A percentile compares a stretch with the other conserved stretches of the same genome.
phyloP scores from a whole-genome alignment of 2,329 filamentous ascomycete genomes.

The Exserohilum rostratum region DNA sequence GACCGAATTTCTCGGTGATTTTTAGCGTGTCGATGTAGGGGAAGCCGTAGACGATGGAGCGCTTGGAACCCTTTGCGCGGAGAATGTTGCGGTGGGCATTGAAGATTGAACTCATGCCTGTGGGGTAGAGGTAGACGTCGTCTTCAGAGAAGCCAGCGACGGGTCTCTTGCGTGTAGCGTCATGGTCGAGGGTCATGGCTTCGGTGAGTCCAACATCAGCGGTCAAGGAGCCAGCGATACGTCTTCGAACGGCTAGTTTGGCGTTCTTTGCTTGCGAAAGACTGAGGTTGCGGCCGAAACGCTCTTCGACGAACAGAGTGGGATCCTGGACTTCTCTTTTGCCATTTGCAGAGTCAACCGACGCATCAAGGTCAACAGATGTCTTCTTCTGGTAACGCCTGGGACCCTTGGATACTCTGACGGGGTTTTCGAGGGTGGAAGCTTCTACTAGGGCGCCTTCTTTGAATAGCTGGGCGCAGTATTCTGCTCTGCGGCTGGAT shows the following conservation, averaged over 20 bases:
- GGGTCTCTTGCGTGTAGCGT: conserved; percentile 46
- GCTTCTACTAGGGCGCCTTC: conserved; percentile 69
- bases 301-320: conserved; percentile 84
- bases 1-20: conserved; percentile 91
- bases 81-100: conserved; percentile 80
- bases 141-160: conserved; percentile 74
- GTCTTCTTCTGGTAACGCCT: conserved; percentile 75
- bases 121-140: conserved; percentile 87
- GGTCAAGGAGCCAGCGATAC: conserved; percentile 85
- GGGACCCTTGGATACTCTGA: conserved; percentile 69
- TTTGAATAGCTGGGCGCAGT: conserved; percentile 76
- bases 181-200: conserved; percentile 60
- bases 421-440: conserved; percentile 44
- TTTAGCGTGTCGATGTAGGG: conserved; percentile 97
- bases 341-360: conserved; percentile 22
- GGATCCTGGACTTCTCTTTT: conserved; percentile 67
- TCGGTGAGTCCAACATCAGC: conserved; percentile 71
- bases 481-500: conserved; percentile 89
- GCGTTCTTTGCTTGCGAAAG: conserved; percentile 79
- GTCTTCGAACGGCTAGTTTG: conserved; percentile 80
- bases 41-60: conserved; percentile 92
- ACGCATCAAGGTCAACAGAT: conserved; percentile 54
- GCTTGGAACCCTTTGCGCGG: conserved; percentile 64
- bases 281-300: conserved; percentile 90
- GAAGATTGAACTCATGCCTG: conserved; percentile 95